Conservation (phyloP, 2,329 filamentous ascomycete species). For the Arthrobotrys conoides region DNA sequence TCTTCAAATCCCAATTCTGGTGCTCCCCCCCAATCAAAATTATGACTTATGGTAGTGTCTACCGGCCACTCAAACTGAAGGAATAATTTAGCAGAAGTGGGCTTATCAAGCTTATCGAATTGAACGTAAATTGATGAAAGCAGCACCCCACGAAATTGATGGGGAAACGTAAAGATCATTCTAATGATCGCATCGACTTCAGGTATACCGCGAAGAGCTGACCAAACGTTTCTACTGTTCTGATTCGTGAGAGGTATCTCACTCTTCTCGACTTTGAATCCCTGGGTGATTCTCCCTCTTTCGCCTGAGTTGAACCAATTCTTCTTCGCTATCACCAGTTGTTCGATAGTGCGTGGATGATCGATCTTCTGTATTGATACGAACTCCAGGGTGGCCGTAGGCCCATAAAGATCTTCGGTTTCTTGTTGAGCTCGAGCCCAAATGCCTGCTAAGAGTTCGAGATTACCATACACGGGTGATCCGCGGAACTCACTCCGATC, state of each 20-base stretch:
- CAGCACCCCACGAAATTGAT: not conserved
- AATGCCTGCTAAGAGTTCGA: not conserved
- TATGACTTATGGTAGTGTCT: too few species aligned
- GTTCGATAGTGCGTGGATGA: not conserved
- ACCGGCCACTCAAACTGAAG: conserved; percentile 1
- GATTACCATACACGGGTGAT: not conserved
- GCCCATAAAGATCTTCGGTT: not conserved
- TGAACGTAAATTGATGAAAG: not conserved
- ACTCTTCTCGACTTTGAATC: not conserved
- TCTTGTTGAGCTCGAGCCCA: not conserved
- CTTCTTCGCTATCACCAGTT: not conserved
- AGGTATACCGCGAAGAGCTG: conserved; percentile 2
- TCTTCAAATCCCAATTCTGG: too few species aligned
- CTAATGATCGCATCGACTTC: not conserved
- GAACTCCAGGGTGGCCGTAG: not conserved
- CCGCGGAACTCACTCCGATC: not conserved
- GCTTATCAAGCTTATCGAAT: not conserved
- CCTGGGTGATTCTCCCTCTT: not conserved
- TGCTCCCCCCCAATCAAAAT: too few species aligned
- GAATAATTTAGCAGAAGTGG: not conserved
- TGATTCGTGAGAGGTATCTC: not conserved
- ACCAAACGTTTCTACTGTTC: not conserved
- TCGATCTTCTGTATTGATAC: not conserved
- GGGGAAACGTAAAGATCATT: conserved; percentile 10
- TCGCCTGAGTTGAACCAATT: not conserved